Conservation (phyloP, 768 basidiomycete species). For the Stropharia rugosoannulata region DNA sequence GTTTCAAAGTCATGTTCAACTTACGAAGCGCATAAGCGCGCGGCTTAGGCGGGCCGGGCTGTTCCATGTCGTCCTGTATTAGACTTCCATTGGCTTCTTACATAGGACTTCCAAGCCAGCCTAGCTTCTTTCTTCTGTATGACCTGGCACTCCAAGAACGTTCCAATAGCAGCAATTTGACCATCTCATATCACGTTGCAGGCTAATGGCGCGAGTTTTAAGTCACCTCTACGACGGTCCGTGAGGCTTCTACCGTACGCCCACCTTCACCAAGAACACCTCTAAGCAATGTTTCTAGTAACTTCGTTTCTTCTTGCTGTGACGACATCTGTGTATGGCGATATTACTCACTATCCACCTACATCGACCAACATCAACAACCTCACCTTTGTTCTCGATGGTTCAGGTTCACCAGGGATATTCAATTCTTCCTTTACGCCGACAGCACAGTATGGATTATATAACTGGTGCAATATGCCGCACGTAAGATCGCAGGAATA, state of each 20-base stretch:
- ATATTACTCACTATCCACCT: constrained; percentile 39
- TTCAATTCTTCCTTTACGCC: constrained; percentile 41
- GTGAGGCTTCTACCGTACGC: not conserved
- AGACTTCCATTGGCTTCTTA: no score
- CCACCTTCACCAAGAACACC: not conserved
- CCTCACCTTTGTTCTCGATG: constrained; percentile 38
- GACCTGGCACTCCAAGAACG: constrained; percentile 4
- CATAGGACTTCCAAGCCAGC: no score
- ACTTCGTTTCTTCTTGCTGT: constrained; percentile 14
- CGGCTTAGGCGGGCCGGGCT: no score
- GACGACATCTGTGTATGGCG: constrained; percentile 12
- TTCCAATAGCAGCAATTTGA: not conserved
- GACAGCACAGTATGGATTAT: constrained; percentile 38
- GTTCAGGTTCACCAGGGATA: constrained; percentile 45
- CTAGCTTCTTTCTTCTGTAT: no score
- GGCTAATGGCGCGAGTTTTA: constrained; percentile 1
- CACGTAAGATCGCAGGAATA: constrained; percentile 46
- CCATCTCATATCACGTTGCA: not conserved
- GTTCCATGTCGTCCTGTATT: no score
- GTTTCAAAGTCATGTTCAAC: no score
- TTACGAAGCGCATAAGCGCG: no score
- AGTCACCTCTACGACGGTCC: not conserved
- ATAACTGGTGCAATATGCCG: constrained; percentile 59
- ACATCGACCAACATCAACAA: constrained; percentile 39
- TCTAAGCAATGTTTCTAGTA: constrained; percentile 13